Conservation (phyloP, 164 flowering plant genomes). For the Tetracentron sinense region DNA sequence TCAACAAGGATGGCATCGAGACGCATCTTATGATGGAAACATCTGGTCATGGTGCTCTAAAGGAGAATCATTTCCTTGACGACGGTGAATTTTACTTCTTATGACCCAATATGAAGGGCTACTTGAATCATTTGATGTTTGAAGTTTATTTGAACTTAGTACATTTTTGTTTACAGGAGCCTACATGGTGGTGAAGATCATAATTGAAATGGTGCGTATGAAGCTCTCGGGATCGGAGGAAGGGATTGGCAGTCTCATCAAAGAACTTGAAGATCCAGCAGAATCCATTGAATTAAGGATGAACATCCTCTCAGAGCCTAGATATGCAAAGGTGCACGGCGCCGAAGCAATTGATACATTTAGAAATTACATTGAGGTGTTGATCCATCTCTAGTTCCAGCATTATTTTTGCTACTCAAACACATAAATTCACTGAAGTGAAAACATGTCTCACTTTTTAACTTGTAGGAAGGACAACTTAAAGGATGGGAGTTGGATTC, state of each 20-base stretch:
- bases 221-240: constrained; percentile 66
- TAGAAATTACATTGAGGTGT: constrained; percentile 59
- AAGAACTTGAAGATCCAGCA: constrained; percentile 76
- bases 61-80: constrained; percentile 84
- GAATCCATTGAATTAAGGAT: constrained; percentile 76
- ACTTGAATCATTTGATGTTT: no score
- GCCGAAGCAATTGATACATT: constrained; percentile 65
- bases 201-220: constrained; percentile 92
- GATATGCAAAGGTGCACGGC: constrained; percentile 64
- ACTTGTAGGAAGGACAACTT: constrained; percentile 53
- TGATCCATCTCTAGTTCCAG: no score
- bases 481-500: constrained; percentile 79
- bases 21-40: constrained; percentile 98
- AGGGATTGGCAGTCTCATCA: constrained; percentile 77
- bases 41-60: constrained; percentile 88
- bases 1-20: constrained; percentile 72
- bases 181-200: constrained; percentile 91
- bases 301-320: constrained; percentile 58
- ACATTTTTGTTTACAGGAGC: constrained; percentile 46
- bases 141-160: no score
- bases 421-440: no score
- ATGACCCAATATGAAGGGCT: no score
- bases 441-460: background rate
- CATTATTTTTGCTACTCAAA: no score
- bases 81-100: constrained; percentile 46